These are phyloP conservation scores for Thalassiosira mediterranea DNA, from an alignment of 352 stramenopile genomes.

Conservation along the genomic window DNA sequence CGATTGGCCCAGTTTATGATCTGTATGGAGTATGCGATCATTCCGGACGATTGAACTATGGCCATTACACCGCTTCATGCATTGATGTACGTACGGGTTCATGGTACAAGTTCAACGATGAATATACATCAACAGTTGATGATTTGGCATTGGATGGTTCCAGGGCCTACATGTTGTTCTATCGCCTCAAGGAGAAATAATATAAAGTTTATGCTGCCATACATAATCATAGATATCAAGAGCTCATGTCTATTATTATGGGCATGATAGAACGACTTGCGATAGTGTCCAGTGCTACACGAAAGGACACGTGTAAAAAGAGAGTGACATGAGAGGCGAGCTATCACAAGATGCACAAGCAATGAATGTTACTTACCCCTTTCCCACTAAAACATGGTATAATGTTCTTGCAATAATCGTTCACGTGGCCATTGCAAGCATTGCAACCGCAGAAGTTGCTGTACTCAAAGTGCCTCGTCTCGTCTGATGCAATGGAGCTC, in stretches of 20 bases:
- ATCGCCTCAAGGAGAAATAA: slow-evolving; percentile 1
- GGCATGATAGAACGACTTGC: slow-evolving; percentile 8
- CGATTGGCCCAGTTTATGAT: slow-evolving; percentile 88
- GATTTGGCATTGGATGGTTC: slow-evolving; percentile 13
- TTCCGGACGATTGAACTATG: slow-evolving; percentile 89
- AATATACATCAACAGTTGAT: background rate
- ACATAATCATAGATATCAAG: too few species aligned
- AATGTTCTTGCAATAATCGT: slow-evolving; percentile 34
- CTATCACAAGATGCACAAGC: background rate
- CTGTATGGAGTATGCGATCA: slow-evolving; percentile 96
- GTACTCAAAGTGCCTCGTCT: too few species aligned
- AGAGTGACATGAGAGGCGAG: background rate
- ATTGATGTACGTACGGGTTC: slow-evolving; percentile 2
- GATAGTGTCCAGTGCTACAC: slow-evolving; percentile 16
- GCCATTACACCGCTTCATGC: slow-evolving; percentile 72
- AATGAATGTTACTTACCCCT: slow-evolving; percentile 13
- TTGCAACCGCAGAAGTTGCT: too few species aligned
- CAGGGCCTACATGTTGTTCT: slow-evolving; percentile 27
- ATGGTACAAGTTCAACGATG: slow-evolving; percentile 36
- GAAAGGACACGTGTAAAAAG: background rate
- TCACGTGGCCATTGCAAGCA: slow-evolving; percentile 30
- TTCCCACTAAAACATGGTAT: slow-evolving; percentile 41
- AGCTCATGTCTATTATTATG: too few species aligned
- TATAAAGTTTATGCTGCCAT: too few species aligned
- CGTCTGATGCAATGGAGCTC: slow-evolving; percentile 51